Evolutionary conservation across 2,329 filamentous ascomycete species (phyloP), one percentile per base, ranked within the genome.

Genomic region (Ceratocystis cubensis): DNA sequence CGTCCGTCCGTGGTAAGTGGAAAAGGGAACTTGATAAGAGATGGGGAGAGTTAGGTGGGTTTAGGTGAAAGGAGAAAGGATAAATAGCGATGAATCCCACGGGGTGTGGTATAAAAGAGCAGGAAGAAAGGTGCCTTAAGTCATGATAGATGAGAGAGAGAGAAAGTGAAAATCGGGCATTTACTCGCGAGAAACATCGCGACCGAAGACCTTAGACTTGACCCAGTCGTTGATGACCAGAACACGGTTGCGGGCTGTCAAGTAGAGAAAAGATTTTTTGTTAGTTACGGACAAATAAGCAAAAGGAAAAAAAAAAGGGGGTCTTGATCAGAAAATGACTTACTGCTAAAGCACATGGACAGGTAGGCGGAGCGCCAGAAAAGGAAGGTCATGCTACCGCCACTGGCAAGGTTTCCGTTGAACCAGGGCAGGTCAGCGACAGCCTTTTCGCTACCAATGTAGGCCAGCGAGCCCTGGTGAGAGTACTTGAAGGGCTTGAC

Each of bases 301-400:
- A 50, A 69, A 46, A 22, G 8, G 37, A 30, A 22, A 46, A 66
- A 56, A 56, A 6, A 28, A 13, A n/a, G n/a, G 3, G 17, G 2
- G 1, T 15, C 37, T 41, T 3, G 37, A 13, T 41, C 37, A 62
- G 22, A 44, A 68, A 71, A 88, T 20, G 20, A 22, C 90, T 86
- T 84, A 94, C 91, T 92, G 86, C 92, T 97, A 78, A 99, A 99
- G 85, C 93, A 96, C 94, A 99, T 99, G 82, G 91, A 96, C 76
- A 99, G 81, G 78, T 99, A 99, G 66, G 93, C 94, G 75, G 89
- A 95, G 76, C 92, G 85, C 94, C 94, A 99, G 85, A 99, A 99
- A 71, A 96, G 84, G 80, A 96, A 99, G 66, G 94, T 99, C 78
- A 97, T 81, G 73, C 88, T 90, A 75, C 94, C 94, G 75, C 93